A percentile compares a stretch with the other conserved stretches of the same genome.
phyloP scores from a whole-genome alignment of 75 land plant species.

The Selaginella tamariscina region DNA sequence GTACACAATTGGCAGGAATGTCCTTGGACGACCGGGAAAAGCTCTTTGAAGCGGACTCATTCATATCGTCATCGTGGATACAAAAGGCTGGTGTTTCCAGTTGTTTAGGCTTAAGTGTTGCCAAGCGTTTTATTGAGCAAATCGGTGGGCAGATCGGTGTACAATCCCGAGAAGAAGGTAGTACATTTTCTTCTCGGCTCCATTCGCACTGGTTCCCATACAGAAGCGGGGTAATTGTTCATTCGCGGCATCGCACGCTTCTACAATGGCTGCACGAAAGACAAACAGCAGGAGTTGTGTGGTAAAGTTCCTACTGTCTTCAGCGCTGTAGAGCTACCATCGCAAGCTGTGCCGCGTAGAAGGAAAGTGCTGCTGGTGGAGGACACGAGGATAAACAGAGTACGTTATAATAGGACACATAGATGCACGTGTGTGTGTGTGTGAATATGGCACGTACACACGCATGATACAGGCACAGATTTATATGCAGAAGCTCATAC shows the following conservation, averaged over 20 bases:
- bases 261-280: background rate
- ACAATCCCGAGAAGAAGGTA: conserved; percentile 22
- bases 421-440: background rate
- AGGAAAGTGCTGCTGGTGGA: conserved; percentile 39
- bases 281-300: background rate
- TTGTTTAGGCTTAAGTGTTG: conserved; percentile 31
- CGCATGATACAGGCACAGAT: no score
- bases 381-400: conserved; percentile 34
- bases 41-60: conserved; percentile 29
- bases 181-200: conserved; percentile 32
- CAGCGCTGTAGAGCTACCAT: background rate
- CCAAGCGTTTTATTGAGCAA: conserved; percentile 30
- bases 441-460: no score
- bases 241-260: conserved; percentile 4
- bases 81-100: conserved; percentile 26
- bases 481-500: no score
- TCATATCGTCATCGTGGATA: conserved; percentile 19
- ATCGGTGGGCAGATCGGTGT: conserved; percentile 33
- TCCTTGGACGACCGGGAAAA: conserved; percentile 21
- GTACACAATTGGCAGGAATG: conserved; percentile 20
- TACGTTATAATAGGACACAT: conserved; percentile 5
- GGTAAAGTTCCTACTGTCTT: background rate
- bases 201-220: conserved; percentile 22
- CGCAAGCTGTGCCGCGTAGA: background rate
- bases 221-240: conserved; percentile 9